Conservation (phyloP, 1,284 basidiomycete species). For the Cryptococcus neoformans region DNA sequence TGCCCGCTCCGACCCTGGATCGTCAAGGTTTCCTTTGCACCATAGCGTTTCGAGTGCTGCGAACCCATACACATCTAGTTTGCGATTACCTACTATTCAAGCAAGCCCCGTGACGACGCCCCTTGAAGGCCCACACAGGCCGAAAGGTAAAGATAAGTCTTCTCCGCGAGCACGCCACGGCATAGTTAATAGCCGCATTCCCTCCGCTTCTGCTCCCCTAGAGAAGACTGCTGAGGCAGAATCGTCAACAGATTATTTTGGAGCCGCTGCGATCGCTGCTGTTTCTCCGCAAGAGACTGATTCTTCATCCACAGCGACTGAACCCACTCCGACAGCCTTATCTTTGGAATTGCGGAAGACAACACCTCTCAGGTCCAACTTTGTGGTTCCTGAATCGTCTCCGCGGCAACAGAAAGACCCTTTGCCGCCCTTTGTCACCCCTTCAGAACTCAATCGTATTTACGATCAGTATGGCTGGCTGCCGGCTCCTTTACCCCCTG, state of each 20-base stretch:
- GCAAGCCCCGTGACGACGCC: conserved; percentile 43
- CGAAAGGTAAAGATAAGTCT: conserved; percentile 7
- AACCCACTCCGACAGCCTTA: conserved; percentile 6
- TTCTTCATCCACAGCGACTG: conserved; percentile 29
- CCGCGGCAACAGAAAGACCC: background rate
- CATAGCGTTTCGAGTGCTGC: conserved; percentile 31
- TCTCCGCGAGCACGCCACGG: conserved; percentile 10
- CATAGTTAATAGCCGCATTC: conserved; percentile 21
- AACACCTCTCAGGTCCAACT: conserved; percentile 21
- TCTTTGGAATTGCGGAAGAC: background rate
- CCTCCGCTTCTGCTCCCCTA: conserved; percentile 42
- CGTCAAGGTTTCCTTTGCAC: conserved; percentile 23
- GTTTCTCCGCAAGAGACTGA: conserved; percentile 4
- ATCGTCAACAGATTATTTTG: conserved; percentile 36
- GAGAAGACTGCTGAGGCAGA: conserved; percentile 25
- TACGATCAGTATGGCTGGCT: conserved; percentile 66
- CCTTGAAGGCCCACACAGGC: conserved; percentile 19
- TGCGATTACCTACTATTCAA: conserved; percentile 36
- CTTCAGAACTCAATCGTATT: conserved; percentile 51
- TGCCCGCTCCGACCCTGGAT: conserved; percentile 36
- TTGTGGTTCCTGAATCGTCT: conserved; percentile 50
- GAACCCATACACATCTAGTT: conserved; percentile 1
- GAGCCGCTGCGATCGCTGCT: conserved; percentile 13
- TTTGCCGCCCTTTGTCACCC: conserved; percentile 16
- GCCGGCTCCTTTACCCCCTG: conserved; percentile 71